Evolutionary conservation across 345 rosid genomes (phyloP), one percentile per base, ranked within the genome.

Genomic region (Hibiscus trionum): DNA sequence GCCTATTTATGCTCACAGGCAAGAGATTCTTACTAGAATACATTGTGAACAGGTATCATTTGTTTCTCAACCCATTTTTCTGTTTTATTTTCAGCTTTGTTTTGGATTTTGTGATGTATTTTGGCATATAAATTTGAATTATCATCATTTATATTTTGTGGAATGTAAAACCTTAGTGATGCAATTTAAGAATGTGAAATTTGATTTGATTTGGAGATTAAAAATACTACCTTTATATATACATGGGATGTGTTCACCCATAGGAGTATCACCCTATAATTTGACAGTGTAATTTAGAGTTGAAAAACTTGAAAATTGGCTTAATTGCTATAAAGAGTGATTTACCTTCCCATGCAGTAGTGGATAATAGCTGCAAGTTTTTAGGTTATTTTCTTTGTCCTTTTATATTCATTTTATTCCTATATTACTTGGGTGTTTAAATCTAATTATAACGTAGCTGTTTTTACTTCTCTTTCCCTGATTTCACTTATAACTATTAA

Each of bases 1-100:
- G 60, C 98, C 98, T 2, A 87, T 93, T 55, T 93, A 91, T 31
- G 82, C 87, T 14, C 72, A 71, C 71, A 74, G 97, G 71, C 75
- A 64, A 58, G 83, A 75, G 44, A 84, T 91, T 81, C 83, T 91
- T 73, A 72, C 55, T 61, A 71, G 39, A 73, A 81, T 93, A 73
- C 73, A 81, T 73, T 62, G 66, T 0, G 76, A 83, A 37, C 93
- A 88, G 96, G 97, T 93, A 69, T 42, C 8, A 5, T 26, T 49
- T 29, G 2, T 4, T 42, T 39, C 14, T 15, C 4, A 53, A 37
- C 19, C 35, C 15, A 5, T 37, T 14, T 66, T 16, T 66, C 8
- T 61, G 61, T 46, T 46, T 5, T 17, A 21, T 39, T 9, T 11
- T 65, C 16, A 55, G 60, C 50, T 79, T 24, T 27, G 26, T 56